Base-by-base conservation (phyloP, 306 rosid species). In the Vigna unguiculata region DNA sequence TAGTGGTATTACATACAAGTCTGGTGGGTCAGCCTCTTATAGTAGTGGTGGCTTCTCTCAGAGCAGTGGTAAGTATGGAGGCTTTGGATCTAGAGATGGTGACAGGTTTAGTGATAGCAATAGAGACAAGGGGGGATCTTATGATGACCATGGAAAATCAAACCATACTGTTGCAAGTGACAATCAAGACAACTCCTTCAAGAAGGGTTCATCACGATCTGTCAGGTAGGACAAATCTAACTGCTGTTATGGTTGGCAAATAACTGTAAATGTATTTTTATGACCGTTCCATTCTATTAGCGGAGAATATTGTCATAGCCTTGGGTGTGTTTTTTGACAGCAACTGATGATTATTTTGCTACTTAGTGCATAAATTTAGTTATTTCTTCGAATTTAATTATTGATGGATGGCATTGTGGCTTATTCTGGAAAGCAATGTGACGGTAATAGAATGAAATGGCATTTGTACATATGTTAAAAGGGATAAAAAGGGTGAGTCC, bases 1-100 rank as follows among this genome's bases (percentile, higher is more conserved):
- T 78, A 82, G 93, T 75, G 99, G 99, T 73, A 87, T 93, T 13
- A 80, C 95, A 15, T 79, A 76, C 78, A 96, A 89, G 85, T 86
- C 97, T 58, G 89, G 96, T 62, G 89, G 96, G 69, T 64, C 96
- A 65, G 53, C 93, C 40, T 83, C 96, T 0, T 79, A 59, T 54
- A 74, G 97, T 83, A 75, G 67, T 60, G 68, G 90, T 64, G 78
- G 90, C 69, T 79, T 85, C 86, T 88, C 77, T 75, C 89, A 85
- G 73, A 88, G 96, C 85, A 85, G 87, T 66, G 85, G 77, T 62
- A 84, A 83, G 66, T 89, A 89, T 85, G 92, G 92, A 78, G 92
- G 97, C 38, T 78, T 80, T 59, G 86, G 90, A 78, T 64, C 81
- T 32, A 81, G 76, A 64, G 81, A 84, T 69, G 84, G 85, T 32